Evolutionary conservation across 768 basidiomycete genomes (phyloP).

Genomic region (Russula vinacea): DNA sequence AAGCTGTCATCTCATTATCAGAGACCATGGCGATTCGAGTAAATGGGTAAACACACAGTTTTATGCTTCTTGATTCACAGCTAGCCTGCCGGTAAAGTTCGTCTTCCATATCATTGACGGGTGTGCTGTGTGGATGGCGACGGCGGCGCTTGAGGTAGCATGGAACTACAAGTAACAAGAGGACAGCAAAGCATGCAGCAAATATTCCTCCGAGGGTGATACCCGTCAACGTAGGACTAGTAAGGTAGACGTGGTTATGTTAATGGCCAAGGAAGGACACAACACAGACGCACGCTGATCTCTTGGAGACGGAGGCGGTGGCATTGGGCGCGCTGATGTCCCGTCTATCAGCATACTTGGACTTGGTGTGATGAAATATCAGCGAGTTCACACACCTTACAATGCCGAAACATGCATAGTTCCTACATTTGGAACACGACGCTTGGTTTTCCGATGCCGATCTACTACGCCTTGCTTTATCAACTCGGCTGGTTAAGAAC

Average conservation of each 20-base stretch:
- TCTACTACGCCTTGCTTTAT: background rate
- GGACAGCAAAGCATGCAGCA: background rate
- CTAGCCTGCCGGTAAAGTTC: background rate
- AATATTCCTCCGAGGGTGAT: background rate
- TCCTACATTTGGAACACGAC: background rate
- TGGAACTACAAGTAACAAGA: conserved; percentile 7
- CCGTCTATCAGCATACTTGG: background rate
- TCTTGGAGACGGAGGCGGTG: conserved; percentile 4
- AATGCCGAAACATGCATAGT: background rate
- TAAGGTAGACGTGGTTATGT: background rate
- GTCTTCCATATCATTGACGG: background rate
- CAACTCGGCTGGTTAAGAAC: background rate
- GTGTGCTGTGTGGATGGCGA: background rate
- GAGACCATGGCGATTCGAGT: background rate
- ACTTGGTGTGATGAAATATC: background rate
- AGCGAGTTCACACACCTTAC: conserved; percentile 11
- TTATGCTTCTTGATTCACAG: background rate
- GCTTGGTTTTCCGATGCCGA: background rate
- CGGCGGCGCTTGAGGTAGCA: conserved; percentile 1
- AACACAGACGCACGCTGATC: background rate
- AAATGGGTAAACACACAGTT: background rate
- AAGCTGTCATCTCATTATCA: background rate
- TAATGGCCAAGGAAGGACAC: background rate
- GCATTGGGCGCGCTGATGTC: background rate
- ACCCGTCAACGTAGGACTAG: background rate